These are phyloP conservation scores for Turnera subulata DNA, from an alignment of 345 rosid species.

Conservation along the genomic window DNA sequence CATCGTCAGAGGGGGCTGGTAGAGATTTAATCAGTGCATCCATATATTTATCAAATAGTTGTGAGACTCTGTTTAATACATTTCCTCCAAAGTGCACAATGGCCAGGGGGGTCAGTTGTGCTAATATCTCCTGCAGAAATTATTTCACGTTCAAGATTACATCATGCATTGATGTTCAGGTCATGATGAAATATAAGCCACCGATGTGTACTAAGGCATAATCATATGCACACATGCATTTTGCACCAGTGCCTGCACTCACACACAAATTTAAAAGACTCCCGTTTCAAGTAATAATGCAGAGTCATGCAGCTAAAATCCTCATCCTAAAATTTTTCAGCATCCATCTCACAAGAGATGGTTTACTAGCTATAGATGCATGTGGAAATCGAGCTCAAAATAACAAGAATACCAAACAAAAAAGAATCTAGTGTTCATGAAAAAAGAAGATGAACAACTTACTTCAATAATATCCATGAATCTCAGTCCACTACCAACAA, in stretches of 20 bases:
- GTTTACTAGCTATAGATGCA: too few species aligned
- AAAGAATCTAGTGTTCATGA: neutral
- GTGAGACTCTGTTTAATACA: constrained; percentile 63
- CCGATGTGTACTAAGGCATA: neutral
- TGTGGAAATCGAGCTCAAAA: too few species aligned
- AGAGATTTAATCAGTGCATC: constrained; percentile 74
- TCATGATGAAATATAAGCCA: constrained; percentile 5
- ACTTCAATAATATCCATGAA: constrained; percentile 79
- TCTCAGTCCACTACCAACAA: constrained; percentile 71
- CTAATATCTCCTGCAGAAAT: constrained; percentile 69
- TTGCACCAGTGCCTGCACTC: neutral
- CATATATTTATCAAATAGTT: constrained; percentile 73
- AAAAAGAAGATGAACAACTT: constrained; percentile 34
- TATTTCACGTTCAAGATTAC: constrained; percentile 11
- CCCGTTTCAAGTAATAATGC: neutral
- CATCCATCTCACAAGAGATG: too few species aligned
- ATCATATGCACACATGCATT: neutral
- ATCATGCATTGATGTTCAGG: neutral
- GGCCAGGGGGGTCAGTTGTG: constrained; percentile 64
- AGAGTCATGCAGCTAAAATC: too few species aligned
- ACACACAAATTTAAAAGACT: neutral
- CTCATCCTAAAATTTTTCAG: too few species aligned
- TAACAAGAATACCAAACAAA: constrained; percentile 1
- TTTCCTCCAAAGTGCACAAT: constrained; percentile 82
- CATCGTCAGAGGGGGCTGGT: constrained; percentile 90